A percentile compares a stretch with the other conserved stretches of the same genome.
Conservation (phyloP, 2,329 filamentous ascomycete species). For the Periconia sp. region DNA sequence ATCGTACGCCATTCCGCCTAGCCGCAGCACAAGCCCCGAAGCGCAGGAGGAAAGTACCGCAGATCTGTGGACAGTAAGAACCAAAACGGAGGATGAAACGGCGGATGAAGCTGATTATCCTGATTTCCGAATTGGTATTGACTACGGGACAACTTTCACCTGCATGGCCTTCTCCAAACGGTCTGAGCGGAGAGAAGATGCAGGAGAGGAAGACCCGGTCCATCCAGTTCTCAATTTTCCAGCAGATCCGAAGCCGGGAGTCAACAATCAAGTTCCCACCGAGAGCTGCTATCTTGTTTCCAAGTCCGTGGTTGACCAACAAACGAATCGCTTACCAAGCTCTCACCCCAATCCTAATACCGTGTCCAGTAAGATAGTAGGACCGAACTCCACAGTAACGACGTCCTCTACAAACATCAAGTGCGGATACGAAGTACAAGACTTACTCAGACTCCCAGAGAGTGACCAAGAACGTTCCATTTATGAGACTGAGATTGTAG, state of each 20-base stretch:
- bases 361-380: background rate
- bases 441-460: background rate
- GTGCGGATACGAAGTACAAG: background rate
- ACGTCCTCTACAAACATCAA: background rate
- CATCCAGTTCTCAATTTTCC: constrained; percentile 16
- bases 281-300: constrained; percentile 8
- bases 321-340: background rate
- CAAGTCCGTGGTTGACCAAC: background rate
- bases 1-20: too few relatives aligned
- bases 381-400: background rate
- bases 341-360: background rate
- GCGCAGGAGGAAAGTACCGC: too few relatives aligned
- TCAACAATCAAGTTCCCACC: constrained; percentile 17
- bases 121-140: constrained; percentile 16
- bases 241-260: constrained; percentile 1
- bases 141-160: constrained; percentile 19
- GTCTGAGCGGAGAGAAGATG: background rate
- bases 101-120: too few relatives aligned
- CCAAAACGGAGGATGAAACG: too few relatives aligned
- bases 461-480: background rate
- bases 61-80: too few relatives aligned
- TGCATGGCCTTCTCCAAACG: constrained; percentile 11
- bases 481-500: background rate
- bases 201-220: too few relatives aligned
- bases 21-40: too few relatives aligned